Conservation (phyloP, 2,329 filamentous ascomycete species). For the Ophiocordyceps sinensis region DNA sequence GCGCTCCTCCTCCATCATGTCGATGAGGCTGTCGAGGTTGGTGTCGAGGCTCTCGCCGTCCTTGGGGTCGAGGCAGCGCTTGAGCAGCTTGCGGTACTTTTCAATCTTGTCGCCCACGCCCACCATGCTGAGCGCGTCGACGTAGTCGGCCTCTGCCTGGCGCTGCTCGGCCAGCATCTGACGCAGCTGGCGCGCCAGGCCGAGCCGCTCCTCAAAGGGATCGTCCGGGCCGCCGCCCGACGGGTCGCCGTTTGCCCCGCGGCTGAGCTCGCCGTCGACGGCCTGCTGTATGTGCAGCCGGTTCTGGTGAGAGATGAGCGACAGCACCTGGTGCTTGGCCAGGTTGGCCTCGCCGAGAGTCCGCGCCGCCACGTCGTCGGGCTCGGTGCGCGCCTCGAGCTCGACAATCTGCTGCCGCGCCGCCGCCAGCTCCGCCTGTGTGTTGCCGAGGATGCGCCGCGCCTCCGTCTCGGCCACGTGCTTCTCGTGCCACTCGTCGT, state of each 20-base stretch:
- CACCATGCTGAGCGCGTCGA: constrained; percentile 51
- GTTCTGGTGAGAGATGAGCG: constrained; percentile 36
- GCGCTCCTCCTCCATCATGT: constrained; percentile 48
- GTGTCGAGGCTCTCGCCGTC: constrained; percentile 55
- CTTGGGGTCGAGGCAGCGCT: constrained; percentile 50
- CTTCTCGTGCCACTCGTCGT: constrained; percentile 62
- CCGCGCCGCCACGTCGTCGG: constrained; percentile 37
- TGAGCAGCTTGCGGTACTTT: constrained; percentile 56
- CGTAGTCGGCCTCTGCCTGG: constrained; percentile 50
- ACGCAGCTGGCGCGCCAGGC: constrained; percentile 42
- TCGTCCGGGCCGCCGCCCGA: constrained; percentile 18
- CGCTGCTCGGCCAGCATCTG: constrained; percentile 44
- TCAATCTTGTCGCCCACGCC: constrained; percentile 61
- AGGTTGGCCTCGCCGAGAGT: constrained; percentile 35
- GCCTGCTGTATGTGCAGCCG: constrained; percentile 35
- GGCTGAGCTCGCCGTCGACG: constrained; percentile 31
- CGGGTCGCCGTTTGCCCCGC: background rate
- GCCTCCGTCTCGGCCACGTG: constrained; percentile 55
- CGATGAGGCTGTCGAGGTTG: constrained; percentile 44
- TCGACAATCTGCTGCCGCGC: constrained; percentile 45
- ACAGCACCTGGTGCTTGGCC: constrained; percentile 32
- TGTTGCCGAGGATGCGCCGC: constrained; percentile 48
- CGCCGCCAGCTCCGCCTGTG: constrained; percentile 50
- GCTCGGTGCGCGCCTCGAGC: constrained; percentile 38
- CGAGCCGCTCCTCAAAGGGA: constrained; percentile 38